Base-by-base conservation (phyloP, 2,329 filamentous ascomycete species). In the Harringtonia lauricola region DNA sequence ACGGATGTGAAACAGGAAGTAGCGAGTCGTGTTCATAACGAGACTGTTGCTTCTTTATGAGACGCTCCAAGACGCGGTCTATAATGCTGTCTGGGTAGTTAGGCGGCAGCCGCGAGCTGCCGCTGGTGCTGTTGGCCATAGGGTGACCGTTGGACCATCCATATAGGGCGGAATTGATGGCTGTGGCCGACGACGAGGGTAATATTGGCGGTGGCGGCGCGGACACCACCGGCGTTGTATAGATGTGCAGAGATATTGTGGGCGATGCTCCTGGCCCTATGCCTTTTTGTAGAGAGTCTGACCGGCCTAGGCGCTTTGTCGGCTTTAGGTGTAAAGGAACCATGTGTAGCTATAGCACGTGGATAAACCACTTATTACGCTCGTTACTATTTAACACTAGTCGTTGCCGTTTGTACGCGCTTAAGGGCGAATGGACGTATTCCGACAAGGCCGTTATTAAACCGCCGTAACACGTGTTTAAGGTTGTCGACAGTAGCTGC, bases 381-480 rank as follows among this genome's bases (percentile, higher is more conserved):
- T 66, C 58, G 4, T 70, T 67, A 41, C 26, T 17, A 14, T 21
- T 21, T 13, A 61, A 55, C 2, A 66, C 68, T 8, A 65, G 50
- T 17, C 69, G 64, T 50, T 66, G 66, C 47, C 70, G 64, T 58
- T 74, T 75, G 53, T 58, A 62, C n/a, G 58, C 56, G 47, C 54
- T 64, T 21, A 24, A 29, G 8, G 72, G 64, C 26, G 72, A 73
- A 56, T 72, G 63, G 13, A 67, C 54, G 50, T 75, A 75, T 44
- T n/a, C n/a, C n/a, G n/a, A n/a, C n/a, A n/a, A n/a, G n/a, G n/a
- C n/a, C n/a, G n/a, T n/a, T n/a, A n/a, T n/a, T n/a, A n/a, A n/a
- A n/a, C n/a, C n/a, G n/a, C n/a, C n/a, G n/a, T n/a, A n/a, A n/a
- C n/a, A n/a, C n/a, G n/a, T n/a, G n/a, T n/a, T n/a, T n/a, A n/a